Evolutionary conservation across 2,329 filamentous ascomycete genomes (phyloP).

Genomic region (Pleurostoma richardsiae): DNA sequence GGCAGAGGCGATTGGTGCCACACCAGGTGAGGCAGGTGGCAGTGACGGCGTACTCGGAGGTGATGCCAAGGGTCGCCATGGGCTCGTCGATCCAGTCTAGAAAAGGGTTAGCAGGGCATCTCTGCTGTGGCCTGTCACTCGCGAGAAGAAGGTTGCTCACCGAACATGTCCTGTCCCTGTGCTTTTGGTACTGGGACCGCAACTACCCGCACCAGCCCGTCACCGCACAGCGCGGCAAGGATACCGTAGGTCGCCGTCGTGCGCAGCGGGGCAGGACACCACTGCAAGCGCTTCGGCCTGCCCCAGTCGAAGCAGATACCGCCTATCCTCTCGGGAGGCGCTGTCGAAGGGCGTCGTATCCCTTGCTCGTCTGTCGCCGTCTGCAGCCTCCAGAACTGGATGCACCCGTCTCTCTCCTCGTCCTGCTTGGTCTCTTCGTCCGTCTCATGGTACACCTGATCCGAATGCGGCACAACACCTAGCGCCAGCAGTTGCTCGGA

Average conservation of each 20-base stretch:
- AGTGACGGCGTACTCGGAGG: slow-evolving; percentile 39
- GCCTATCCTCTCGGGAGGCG: slow-evolving; percentile 30
- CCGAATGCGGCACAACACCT: slow-evolving; percentile 42
- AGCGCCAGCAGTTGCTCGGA: slow-evolving; percentile 45
- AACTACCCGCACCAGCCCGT: slow-evolving; percentile 45
- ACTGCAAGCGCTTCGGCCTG: slow-evolving; percentile 43
- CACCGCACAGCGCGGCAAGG: slow-evolving; percentile 44
- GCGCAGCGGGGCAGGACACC: slow-evolving; percentile 41
- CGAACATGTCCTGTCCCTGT: slow-evolving; percentile 25
- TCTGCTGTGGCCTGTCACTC: not conserved
- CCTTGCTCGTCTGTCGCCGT: slow-evolving; percentile 21
- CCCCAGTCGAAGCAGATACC: slow-evolving; percentile 44
- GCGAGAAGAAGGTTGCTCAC: slow-evolving; percentile 24
- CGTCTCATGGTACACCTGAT: slow-evolving; percentile 38
- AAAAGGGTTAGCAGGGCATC: slow-evolving; percentile 14
- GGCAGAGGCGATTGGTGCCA: slow-evolving; percentile 47
- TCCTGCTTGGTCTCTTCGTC: slow-evolving; percentile 28
- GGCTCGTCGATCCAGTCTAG: slow-evolving; percentile 40
- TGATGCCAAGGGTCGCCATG: slow-evolving; percentile 37
- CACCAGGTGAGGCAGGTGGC: slow-evolving; percentile 52
- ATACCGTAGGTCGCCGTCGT: slow-evolving; percentile 26
- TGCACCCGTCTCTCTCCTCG: slow-evolving; percentile 35
- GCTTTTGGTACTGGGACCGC: slow-evolving; percentile 27
- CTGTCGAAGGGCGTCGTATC: slow-evolving; percentile 25
- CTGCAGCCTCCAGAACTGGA: slow-evolving; percentile 49